Percentiles rank a stretch among this genome's conserved stretches.
These are phyloP conservation scores for Saturnispora hagleri DNA, from an alignment of 805 yeast species.

Conservation along the genomic window DNA sequence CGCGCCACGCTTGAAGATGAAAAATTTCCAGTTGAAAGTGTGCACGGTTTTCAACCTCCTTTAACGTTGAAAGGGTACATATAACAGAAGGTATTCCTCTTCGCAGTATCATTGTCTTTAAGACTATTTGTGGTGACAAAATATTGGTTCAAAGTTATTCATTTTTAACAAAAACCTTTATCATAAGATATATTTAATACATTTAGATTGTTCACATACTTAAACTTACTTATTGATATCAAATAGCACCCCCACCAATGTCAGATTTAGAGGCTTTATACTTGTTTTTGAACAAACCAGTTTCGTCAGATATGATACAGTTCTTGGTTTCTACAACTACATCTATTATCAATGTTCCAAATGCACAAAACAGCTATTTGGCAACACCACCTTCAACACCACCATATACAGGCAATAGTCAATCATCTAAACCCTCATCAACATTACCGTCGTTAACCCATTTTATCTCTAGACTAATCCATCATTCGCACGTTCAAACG, in stretches of 20 bases:
- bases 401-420: slow-evolving; percentile 8
- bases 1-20: neutral
- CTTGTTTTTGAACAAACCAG: slow-evolving; percentile 47
- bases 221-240: neutral
- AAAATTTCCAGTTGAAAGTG: neutral
- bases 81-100: neutral
- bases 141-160: neutral
- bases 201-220: neutral
- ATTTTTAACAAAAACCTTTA: too few species aligned
- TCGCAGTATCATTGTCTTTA: too few species aligned
- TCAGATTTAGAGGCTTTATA: slow-evolving; percentile 42
- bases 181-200: too few species aligned
- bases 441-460: slow-evolving; percentile 38
- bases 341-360: slow-evolving; percentile 39
- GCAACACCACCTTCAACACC: slow-evolving; percentile 34
- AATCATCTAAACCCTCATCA: slow-evolving; percentile 6
- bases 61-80: neutral
- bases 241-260: slow-evolving; percentile 18
- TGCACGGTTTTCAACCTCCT: neutral
- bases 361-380: slow-evolving; percentile 26
- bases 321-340: slow-evolving; percentile 50
- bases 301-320: slow-evolving; percentile 47
- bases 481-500: slow-evolving; percentile 84
- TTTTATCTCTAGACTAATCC: slow-evolving; percentile 67
- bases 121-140: neutral